A percentile compares a stretch with the other conserved stretches of the same genome.
Evolutionary conservation across 2,329 filamentous ascomycete species (phyloP).

Genomic region (Cladosporium cucumerinum): DNA sequence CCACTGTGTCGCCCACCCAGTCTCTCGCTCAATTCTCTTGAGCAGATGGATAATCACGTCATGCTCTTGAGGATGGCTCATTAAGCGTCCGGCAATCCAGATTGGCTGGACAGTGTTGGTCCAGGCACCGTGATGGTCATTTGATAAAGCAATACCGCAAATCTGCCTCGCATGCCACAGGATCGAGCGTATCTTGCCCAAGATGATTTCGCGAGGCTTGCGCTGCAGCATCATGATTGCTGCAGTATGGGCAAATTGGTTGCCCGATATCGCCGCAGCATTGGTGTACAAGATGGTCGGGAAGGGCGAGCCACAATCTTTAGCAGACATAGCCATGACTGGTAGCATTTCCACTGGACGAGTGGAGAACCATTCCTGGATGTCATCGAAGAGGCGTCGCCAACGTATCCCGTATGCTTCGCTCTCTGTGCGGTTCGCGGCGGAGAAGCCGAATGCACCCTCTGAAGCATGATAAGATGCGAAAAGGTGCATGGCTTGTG

Average conservation of each 20-base stretch:
- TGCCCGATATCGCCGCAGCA: constrained; percentile 41
- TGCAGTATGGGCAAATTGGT: constrained; percentile 54
- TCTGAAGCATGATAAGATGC: constrained; percentile 6
- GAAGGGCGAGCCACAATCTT: constrained; percentile 22
- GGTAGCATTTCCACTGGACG: constrained; percentile 26
- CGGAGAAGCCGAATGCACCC: constrained; percentile 11
- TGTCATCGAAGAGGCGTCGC: constrained; percentile 25
- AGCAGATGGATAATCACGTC: constrained; percentile 43
- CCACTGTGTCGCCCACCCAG: constrained; percentile 52
- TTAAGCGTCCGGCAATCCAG: constrained; percentile 41
- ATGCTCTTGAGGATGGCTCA: constrained; percentile 42
- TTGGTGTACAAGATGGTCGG: constrained; percentile 44
- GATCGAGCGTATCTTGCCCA: constrained; percentile 33
- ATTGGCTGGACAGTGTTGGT: constrained; percentile 42
- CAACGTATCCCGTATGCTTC: constrained; percentile 22
- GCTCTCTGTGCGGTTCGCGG: constrained; percentile 14
- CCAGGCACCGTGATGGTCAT: constrained; percentile 42
- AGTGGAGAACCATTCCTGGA: constrained; percentile 25
- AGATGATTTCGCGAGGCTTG: constrained; percentile 35
- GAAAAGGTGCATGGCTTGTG: constrained; percentile 36
- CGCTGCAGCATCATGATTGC: constrained; percentile 50
- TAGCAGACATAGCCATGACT: constrained; percentile 26
- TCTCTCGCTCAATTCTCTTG: constrained; percentile 47
- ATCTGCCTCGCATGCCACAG: constrained; percentile 45
- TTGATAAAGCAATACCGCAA: constrained; percentile 42